A percentile compares a stretch with the other conserved stretches of the same genome.
Evolutionary conservation across 2,329 filamentous ascomycete species (phyloP).

Genomic region (Colletotrichum neosansevieriae): DNA sequence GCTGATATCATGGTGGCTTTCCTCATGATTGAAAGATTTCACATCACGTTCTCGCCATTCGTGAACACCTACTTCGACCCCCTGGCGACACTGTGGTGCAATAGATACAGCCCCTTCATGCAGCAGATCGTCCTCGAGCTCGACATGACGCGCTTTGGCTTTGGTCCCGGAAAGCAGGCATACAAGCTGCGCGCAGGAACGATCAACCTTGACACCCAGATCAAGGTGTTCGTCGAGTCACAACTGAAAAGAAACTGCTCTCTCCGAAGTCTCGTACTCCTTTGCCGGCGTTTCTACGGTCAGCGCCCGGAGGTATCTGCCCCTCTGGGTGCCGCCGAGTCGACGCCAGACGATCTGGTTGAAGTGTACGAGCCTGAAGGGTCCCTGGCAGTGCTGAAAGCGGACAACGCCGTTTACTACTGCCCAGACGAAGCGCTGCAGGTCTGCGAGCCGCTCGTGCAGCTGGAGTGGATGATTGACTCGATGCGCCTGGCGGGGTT

Average conservation of each 20-base stretch:
- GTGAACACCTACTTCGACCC: constrained; percentile 49
- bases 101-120: constrained; percentile 52
- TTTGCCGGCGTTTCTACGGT: constrained; percentile 52
- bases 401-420: constrained; percentile 41
- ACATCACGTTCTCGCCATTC: constrained; percentile 54
- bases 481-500: constrained; percentile 54
- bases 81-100: constrained; percentile 51
- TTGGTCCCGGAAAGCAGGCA: constrained; percentile 46
- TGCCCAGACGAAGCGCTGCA: constrained; percentile 49
- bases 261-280: constrained; percentile 48
- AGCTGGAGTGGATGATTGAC: constrained; percentile 47
- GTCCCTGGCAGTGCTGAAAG: constrained; percentile 25
- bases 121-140: constrained; percentile 54
- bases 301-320: background rate
- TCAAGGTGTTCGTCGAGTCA: constrained; percentile 46
- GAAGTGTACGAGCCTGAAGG: background rate
- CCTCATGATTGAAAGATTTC: constrained; percentile 51
- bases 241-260: constrained; percentile 44
- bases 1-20: constrained; percentile 53
- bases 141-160: constrained; percentile 54
- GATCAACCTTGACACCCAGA: constrained; percentile 44
- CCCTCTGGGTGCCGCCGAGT: background rate
- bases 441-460: constrained; percentile 49
- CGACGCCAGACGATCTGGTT: background rate
- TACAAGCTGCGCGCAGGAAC: constrained; percentile 43